Evolutionary conservation across 352 stramenopile genomes (phyloP).

Genomic region (Globisporangium iwayamae): DNA sequence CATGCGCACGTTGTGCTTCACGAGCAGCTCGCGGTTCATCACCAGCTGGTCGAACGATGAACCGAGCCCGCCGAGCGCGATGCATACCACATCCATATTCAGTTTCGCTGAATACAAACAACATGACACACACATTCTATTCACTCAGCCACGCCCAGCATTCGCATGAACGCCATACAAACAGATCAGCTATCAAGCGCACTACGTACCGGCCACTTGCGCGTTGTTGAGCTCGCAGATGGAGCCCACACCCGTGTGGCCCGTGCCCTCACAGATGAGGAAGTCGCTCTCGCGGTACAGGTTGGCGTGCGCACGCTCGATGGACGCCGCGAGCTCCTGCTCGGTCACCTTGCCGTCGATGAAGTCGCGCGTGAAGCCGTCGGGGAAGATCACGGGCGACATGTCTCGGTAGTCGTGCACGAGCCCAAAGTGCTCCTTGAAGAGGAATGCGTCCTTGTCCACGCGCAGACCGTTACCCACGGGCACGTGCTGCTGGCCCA

Average conservation of each 20-base stretch:
- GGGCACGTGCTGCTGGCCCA: conserved; percentile 92
- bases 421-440: conserved; percentile 96
- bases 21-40: conserved; percentile 81
- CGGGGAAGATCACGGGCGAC: conserved; percentile 96
- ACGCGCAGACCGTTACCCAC: conserved; percentile 84
- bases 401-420: conserved; percentile 96
- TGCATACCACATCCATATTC: conserved; percentile 76
- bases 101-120: conserved; percentile 47
- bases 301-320: conserved; percentile 76
- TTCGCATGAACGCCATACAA: not conserved
- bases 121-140: not conserved
- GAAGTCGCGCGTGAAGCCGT: conserved; percentile 96
- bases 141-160: not conserved
- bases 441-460: conserved; percentile 92
- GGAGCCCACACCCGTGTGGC: conserved; percentile 88
- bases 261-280: conserved; percentile 94
- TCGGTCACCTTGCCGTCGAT: conserved; percentile 94
- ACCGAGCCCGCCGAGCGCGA: conserved; percentile 73
- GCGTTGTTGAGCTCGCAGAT: conserved; percentile 91
- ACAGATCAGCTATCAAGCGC: not conserved
- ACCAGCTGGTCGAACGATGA: conserved; percentile 85
- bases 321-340: conserved; percentile 71
- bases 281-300: conserved; percentile 88
- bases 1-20: conserved; percentile 72
- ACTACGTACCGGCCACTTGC: conserved; percentile 67